Base-by-base conservation (phyloP, 257 asterid genomes). In the Paraleonurus japonicus region DNA sequence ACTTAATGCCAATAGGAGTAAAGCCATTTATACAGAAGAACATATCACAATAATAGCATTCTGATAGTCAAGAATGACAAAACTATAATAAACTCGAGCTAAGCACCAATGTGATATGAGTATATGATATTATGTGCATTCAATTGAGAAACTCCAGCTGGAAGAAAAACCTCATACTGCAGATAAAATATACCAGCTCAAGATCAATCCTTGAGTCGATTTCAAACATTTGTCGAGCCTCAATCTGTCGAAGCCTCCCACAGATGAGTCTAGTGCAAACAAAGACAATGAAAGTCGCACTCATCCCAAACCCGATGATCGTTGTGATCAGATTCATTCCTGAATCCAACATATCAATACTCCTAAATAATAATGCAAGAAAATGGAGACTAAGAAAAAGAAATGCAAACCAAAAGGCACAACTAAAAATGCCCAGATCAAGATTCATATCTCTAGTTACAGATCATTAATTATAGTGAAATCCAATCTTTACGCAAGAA, bases 261-360 rank as follows among this genome's bases (percentile, higher is more conserved):
- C 92, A 90, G 65, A 90, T 81, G 48, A 92, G 84, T 54, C 98
- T 82, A 22, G 97, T 85, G 81, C 97, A 90, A 50, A 90, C 89
- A 81, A 93, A 93, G 23, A 88, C 96, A 51, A 93, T 93, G 85
- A 93, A 93, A 55, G 96, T 89, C 4, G 95, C 97, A 83, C 98
- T 90, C 96, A 93, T 93, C 23, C 90, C 97, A 80, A 93, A 90
- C 55, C 98, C 98, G 67, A 93, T 86, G 15, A 93, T 82, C 62
- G 98, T 88, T 23, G 98, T 87, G 37, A 87, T 87, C 61, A 93
- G 83, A 93, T 90, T 93, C 96, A 88, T 83, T 20, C 88, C 87
- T 19, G 89, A 82, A 24, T 90, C 94, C 20, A 90, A 86, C 95
- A 90, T 87, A 73, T 65, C 67, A 76, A 41, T 2, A 24, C 32